A percentile compares a stretch with the other conserved stretches of the same genome.
Conservation (phyloP, 495 filamentous ascomycete genomes). For the Aspergillus campestris region DNA sequence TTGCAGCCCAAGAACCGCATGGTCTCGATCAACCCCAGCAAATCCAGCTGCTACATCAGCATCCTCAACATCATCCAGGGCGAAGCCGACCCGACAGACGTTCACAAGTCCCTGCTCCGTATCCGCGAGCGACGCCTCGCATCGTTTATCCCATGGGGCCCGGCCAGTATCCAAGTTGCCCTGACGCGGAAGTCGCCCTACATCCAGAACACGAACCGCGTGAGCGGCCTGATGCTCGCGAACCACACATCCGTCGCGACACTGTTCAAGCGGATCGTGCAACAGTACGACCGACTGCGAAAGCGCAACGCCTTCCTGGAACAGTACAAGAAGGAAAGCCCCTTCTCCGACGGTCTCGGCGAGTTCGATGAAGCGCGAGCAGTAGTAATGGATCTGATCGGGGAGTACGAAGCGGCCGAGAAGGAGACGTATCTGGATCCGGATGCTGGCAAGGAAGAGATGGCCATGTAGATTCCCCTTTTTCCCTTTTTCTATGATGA, state of each 20-base stretch:
- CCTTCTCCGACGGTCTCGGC: slow-evolving; percentile 80
- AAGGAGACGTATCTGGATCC: slow-evolving; percentile 76
- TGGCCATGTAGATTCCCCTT: slow-evolving; percentile 16
- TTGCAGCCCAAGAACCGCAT: slow-evolving; percentile 98
- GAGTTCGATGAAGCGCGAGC: slow-evolving; percentile 93
- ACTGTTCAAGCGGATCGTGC: slow-evolving; percentile 86
- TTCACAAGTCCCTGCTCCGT: slow-evolving; percentile 92
- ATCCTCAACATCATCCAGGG: slow-evolving; percentile 98
- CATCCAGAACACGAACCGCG: slow-evolving; percentile 75
- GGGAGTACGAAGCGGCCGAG: slow-evolving; percentile 94
- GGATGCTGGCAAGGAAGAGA: slow-evolving; percentile 45
- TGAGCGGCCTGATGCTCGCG: slow-evolving; percentile 93
- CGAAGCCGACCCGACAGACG: slow-evolving; percentile 93
- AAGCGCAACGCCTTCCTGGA: slow-evolving; percentile 97
- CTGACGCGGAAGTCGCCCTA: slow-evolving; percentile 95
- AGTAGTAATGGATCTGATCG: slow-evolving; percentile 79
- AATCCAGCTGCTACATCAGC: slow-evolving; percentile 96
- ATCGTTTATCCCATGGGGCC: slow-evolving; percentile 98
- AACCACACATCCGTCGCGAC: slow-evolving; percentile 98
- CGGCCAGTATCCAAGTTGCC: slow-evolving; percentile 93
- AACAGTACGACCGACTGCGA: slow-evolving; percentile 82
- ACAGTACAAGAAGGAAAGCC: slow-evolving; percentile 86
- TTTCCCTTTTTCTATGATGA: slow-evolving; percentile 4
- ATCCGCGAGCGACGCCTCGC: slow-evolving; percentile 91
- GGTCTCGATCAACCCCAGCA: slow-evolving; percentile 92